Base-by-base conservation (phyloP, 495 filamentous ascomycete species). In the Hypomontagnella submonticulosa region DNA sequence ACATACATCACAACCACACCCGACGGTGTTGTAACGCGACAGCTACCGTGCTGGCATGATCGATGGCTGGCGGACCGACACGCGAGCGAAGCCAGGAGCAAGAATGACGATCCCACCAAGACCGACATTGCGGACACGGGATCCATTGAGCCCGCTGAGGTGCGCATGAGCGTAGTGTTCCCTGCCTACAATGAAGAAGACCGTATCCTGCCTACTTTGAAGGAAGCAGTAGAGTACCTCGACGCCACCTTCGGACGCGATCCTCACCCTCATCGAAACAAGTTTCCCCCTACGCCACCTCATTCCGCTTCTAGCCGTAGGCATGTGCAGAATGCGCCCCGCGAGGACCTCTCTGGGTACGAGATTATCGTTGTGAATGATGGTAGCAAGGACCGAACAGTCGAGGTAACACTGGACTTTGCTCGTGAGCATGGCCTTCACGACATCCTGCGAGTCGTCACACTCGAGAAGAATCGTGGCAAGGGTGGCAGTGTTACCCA, bases 401-500 rank as follows among this genome's bases (percentile, higher is more conserved):
- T 90, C 8, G 83, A 90, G 5, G 87, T 89, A 3, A 92, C 92
- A 5, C 85, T 99, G 40, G 73, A 84, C 0, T 97, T 97, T 76
- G 88, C 91, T 33, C 83, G 81, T 16, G 76, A 79, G 36, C 80
- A 87, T 46, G 68, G 77, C 20, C 74, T 74, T 58, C 89, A 82
- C 67, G 91, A 91, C 37, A 82, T 88, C 19, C 87, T 99, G 38
- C 85, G 95, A 0, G 87, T 98, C 3, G 85, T 97, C 6, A 85
- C 79, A 12, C 75, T 99, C 54, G 84, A 85, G 46, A 76, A 87
- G 73, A 98, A 98, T 72, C 82, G 95, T 40, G 95, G 95, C 16
- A 99, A 99, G 75, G 95, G 95, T 36, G 96, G 95, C 27, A 92
- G 93, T 4, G 95, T 98, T 18, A 94, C 92, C 4, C 95, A 99